Evolutionary conservation across 1,284 basidiomycete genomes (phyloP), one percentile per base, ranked within the genome.

Genomic region (Baeospora myosura): DNA sequence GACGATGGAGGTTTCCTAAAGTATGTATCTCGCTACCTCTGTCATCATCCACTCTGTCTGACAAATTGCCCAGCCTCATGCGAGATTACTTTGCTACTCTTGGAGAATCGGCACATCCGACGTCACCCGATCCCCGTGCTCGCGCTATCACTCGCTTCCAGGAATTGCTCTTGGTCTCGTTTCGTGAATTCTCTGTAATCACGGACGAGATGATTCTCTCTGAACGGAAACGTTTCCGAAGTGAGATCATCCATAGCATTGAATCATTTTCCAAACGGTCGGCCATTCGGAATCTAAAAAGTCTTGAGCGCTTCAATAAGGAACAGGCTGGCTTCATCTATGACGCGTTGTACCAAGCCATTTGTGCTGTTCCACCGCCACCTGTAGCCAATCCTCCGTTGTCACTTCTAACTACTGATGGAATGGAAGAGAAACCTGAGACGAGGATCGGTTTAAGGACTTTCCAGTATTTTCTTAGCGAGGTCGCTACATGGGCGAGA

Each of bases 131-230:
- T 54, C 86, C 94, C 2, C 83, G 93, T 16, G 81, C 91, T 5
- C 87, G 92, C 14, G 90, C 93, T 31, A 96, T 98, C 55, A 98
- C 95, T 16, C 88, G 90, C 48, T 99, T 99, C 74, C 96, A 98
- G 63, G 94, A 98, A 64, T 78, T 99, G 3, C 78, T 95, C 10
- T 81, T 97, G 4, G 85, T 97, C 41, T 94, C 94, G 1, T 97
- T 97, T 76, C 81, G 96, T 43, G 96, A 99, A 62, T 99, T 99
- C 61, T 87, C 92, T 18, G 75, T 93, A 49, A 95, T 99, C 59
- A 95, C 91, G 0, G 94, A 98, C 56, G 96, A 98, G 23, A 90
- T 89, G 10, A 98, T 99, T 52, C 76, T 81, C 14, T 76, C 76
- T 14, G 95, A 98, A 62, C 81, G 96, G 21, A 78, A 81, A 49